Evolutionary conservation across 2,329 filamentous ascomycete species (phyloP), one percentile per base, ranked within the genome.

Genomic region (Cytospora mali): DNA sequence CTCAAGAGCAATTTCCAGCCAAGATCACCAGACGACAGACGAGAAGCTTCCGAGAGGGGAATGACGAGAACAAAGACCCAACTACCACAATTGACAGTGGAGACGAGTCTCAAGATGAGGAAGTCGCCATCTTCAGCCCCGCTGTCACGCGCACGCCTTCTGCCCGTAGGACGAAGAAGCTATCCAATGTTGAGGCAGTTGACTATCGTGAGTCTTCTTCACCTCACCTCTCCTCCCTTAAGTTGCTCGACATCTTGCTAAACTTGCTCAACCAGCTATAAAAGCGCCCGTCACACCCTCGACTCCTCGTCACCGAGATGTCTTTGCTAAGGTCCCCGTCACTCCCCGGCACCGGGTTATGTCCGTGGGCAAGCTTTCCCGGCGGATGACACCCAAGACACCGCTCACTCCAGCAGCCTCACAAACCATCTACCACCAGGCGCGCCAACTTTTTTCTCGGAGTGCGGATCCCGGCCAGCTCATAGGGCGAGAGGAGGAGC

Each of bases 291-390:
- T 88, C 56, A 90, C 88, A 2, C 91, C 91, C 1, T 85, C 86
- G 25, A 93, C 91, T 13, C 88, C 91, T 28, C 84, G 92, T 68
- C 90, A 92, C 72, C 86, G 90, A 75, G 90, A 97, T 86, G 92
- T 85, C 54, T 82, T 94, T 64, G 84, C 86, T 57, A 84, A 86
- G 66, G 83, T 87, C 23, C 89, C 90, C 3, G 82, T 89, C 60
- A 97, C 94, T 6, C 94, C 94, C 50, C 87, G 91, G 63, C 93
- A 96, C 74, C 87, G 91, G 62, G 88, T 97, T 63, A 89, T 91
- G 77, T 86, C 93, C 14, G 84, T 85, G 39, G 91, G 88, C 66
- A 91, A 87, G 71, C 82, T 91, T 39, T 84, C 89, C 70, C 93
- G 91, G 67, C 90, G 93, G 61, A 80, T 89, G 69, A 96, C 92